Base-by-base conservation (phyloP, 2,329 filamentous ascomycete species). In the Diaporthe ampelina region DNA sequence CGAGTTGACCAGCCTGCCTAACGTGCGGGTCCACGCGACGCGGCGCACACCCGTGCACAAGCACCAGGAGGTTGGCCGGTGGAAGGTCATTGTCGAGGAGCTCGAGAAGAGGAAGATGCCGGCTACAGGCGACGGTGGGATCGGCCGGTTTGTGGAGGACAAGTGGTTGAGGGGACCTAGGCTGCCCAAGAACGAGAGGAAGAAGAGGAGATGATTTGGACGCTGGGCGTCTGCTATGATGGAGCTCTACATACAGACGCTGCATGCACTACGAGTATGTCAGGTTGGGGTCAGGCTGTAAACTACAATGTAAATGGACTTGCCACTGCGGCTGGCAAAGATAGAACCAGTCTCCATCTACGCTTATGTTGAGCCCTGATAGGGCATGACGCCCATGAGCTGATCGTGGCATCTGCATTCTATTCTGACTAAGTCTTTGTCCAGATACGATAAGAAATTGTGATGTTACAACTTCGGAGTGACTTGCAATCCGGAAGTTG, bases 11-110 rank as follows among this genome's bases (percentile, higher is more conserved):
- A 78, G 82, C 1, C 84, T 94, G 69, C 85, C 90, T 76, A 98
- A 98, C 80, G 92, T 98, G 57, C 88, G 88, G 78, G 85, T 98
- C 29, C 89, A 90, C 78, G 81, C 84, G 35, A 88, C 88, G 77
- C 91, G 92, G 79, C 86, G 94, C 75, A 95, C 91, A 10, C 89
- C 91, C 13, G 91, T 94, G 45, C 79, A 80, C 76, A 79, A 80
- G 78, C 80, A 81, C 75, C 80, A 81, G 78, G 81, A 79, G 78
- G 79, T 81, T 37, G 82, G 82, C 43, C 80, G 82, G 70, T 84
- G 82, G 82, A 84, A 84, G 82, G 76, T 83, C 45, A 83, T 84
- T 43, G 79, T 79, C 70, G 50, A 78, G 72, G 82, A 83, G 77
- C 78, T 81, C 32, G 77, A 81, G 78, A 79, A 80, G 75, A 81